A percentile compares a stretch with the other conserved stretches of the same genome.
These are phyloP conservation scores for Fusarium metavorans DNA, from an alignment of 2,329 filamentous ascomycete species.

Conservation along the genomic window DNA sequence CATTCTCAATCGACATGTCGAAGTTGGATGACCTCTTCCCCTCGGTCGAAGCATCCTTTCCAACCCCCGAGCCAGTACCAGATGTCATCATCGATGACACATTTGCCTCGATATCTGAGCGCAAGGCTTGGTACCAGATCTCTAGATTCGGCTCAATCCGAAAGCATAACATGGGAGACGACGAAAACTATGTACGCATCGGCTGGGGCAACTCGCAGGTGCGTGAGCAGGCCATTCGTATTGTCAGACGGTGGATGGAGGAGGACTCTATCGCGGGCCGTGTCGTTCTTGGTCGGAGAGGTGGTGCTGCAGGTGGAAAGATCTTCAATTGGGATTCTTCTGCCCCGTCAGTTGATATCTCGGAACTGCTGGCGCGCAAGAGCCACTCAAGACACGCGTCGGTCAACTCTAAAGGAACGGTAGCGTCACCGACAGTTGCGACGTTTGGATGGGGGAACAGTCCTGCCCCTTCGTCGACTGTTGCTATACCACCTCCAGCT, in stretches of 20 bases:
- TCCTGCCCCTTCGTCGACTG: conserved; percentile 29
- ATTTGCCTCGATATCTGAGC: conserved; percentile 67
- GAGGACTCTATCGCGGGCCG: conserved; percentile 70
- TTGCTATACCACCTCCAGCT: conserved; percentile 29
- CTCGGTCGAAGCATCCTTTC: conserved; percentile 33
- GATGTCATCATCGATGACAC: conserved; percentile 64
- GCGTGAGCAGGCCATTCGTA: conserved; percentile 65
- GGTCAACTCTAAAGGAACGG: conserved; percentile 36
- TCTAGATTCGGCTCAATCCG: conserved; percentile 70
- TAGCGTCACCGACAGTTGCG: conserved; percentile 43
- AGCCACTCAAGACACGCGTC: conserved; percentile 44
- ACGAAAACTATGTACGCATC: conserved; percentile 71
- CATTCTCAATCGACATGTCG: conserved; percentile 50
- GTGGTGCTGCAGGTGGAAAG: conserved; percentile 56
- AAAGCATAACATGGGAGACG: conserved; percentile 67
- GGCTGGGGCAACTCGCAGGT: conserved; percentile 68
- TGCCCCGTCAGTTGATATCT: conserved; percentile 62
- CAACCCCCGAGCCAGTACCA: conserved; percentile 53
- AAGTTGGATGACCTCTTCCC: conserved; percentile 51
- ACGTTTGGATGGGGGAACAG: conserved; percentile 49
- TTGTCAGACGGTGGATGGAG: conserved; percentile 75
- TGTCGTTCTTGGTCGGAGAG: conserved; percentile 53
- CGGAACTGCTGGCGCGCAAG: conserved; percentile 49
- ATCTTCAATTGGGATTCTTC: conserved; percentile 73
- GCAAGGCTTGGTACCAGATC: conserved; percentile 74